Base-by-base conservation (phyloP, 208 protist species). In the Entamoeba moshkovskii region DNA sequence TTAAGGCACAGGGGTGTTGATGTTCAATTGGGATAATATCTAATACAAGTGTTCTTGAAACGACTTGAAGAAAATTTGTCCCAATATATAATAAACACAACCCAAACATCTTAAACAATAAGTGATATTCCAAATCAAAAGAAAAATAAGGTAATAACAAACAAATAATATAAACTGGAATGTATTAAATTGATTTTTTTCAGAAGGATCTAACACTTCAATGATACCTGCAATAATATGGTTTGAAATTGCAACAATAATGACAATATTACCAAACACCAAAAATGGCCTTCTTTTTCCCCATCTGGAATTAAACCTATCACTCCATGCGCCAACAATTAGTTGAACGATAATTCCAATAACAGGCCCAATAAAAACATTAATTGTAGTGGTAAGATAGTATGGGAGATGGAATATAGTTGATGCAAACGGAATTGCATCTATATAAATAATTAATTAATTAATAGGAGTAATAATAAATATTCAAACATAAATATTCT, bases 321-420 rank as follows among this genome's bases (percentile, higher is more conserved):
- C 94, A 29, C 45, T 66, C 2, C 42, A 91, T 29, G 94, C 4
- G 42, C 94, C 94, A 33, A 94, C 44, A 16, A 94, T 45, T 15
- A 92, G 94, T 44, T 94, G 45, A n/a, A 94, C 94, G 46, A 94
- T 49, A 49, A 94, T 46, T 18, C 94, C 94, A 85, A n/a, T 45
- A 16, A 93, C n/a, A 25, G 73, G 94, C 2, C 94, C 94, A 25
- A 48, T 44, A 46, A 49, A 85, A 29, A 38, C 33, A 29, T 29
- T 29, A 33, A 85, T 42, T 33, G n/a, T 85, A 13, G 33, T 85
- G 11, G 18, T 33, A 42, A 38, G 18, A 29, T 29, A 85, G 25
- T 33, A 85, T 42, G 18, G 18, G 8, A 85, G 13, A 33, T 85
- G 13, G 33, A 85, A 85, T 33, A 85, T 38, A 38, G 33, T 38